phyloP scores from a whole-genome alignment of 73 alveolate genomes.

The Durusdinium trenchii region DNA sequence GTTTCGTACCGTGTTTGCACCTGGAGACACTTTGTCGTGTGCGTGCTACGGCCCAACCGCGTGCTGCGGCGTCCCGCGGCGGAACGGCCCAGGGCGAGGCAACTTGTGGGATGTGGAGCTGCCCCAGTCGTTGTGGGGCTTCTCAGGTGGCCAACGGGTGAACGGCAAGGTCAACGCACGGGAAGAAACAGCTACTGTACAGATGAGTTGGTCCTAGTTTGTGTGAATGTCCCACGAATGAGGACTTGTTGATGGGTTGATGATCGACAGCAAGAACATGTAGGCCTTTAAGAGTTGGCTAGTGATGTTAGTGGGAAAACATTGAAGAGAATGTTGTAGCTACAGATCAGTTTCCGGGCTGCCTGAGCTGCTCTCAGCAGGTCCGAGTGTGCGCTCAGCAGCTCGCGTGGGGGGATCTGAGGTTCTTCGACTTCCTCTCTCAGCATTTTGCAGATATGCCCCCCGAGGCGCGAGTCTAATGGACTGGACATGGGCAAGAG shows the following conservation, averaged over 20 bases:
- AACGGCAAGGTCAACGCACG: neutral
- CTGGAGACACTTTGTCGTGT: too few species aligned
- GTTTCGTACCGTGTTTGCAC: too few species aligned
- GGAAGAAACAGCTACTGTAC: neutral
- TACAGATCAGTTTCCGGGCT: neutral
- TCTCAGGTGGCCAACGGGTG: neutral
- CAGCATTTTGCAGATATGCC: slow-evolving; percentile 64
- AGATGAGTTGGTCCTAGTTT: neutral
- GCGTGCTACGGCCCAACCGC: too few species aligned
- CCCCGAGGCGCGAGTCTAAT: neutral
- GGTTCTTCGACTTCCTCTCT: slow-evolving; percentile 50
- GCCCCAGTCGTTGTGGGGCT: neutral
- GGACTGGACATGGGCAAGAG: neutral
- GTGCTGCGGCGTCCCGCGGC: too few species aligned
- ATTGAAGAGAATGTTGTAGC: neutral
- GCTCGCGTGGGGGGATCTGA: neutral
- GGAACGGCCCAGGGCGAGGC: slow-evolving; percentile 45
- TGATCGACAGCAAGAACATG: neutral
- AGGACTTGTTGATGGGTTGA: neutral
- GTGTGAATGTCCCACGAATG: neutral
- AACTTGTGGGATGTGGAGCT: slow-evolving; percentile 56
- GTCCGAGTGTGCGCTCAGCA: neutral
- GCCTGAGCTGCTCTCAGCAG: neutral
- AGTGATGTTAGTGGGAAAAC: neutral
- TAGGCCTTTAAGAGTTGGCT: neutral